Evolutionary conservation across 441 rosid genomes (phyloP), one percentile per base, ranked within the genome.

Genomic region (Cnidoscolus chayamansa): DNA sequence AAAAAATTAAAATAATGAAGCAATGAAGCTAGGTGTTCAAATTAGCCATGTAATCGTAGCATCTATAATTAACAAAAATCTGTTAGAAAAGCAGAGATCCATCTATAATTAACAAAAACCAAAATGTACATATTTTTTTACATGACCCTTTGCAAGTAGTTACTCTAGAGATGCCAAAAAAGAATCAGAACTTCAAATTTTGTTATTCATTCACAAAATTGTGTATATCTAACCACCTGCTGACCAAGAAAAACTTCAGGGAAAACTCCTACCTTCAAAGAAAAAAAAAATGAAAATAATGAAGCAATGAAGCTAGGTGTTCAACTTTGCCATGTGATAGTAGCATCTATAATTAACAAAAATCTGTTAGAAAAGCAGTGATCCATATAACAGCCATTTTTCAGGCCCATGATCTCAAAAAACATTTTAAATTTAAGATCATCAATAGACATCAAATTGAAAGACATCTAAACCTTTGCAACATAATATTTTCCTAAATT

Each of bases 401-500:
- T 13, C 32, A 65, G 20, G 48, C 48, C 68, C 37, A 9, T 61
- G 25, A 32, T 50, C 49, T 51, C 7, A 30, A 3, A 37, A 61
- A 50, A 3, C n/a, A 48, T 59, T 53, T 25, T 10, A 10, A 48
- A 15, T 60, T 49, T 30, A 16, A 45, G 9, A n/a, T 60, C 10
- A 47, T 25, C 5, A 13, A 2, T 30, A 70, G 73, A 25, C 15
- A 9, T 1, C 10, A 49, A 56, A 30, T 45, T 8, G 32, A 63
- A 70, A 48, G 59, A n/a, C 25, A 48, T 48, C 35, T 43, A 1
- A 45, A 71, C 37, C 57, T 48, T 31, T 49, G 57, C 15, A 71
- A 17, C 25, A 71, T 31, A n/a, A 15, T 10, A 31, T 31, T 60
- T 30, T 25, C 54, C 56, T 54, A 19, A 43, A 47, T 7, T 63